Conservation (phyloP, 2,329 filamentous ascomycete species). For the Coccinonectria pachysandricola region DNA sequence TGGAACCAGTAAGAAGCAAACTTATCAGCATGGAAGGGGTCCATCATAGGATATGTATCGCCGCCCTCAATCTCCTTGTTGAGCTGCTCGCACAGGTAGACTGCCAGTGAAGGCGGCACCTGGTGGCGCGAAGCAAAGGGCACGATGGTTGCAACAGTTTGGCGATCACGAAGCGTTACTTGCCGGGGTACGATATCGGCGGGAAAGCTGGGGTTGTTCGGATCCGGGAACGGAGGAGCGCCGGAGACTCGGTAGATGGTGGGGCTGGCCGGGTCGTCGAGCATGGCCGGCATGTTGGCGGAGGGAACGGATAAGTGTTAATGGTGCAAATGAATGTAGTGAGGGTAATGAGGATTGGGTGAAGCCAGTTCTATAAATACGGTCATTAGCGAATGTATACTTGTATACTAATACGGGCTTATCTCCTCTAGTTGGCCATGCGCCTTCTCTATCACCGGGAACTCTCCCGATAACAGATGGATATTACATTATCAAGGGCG, state of each 20-base stretch:
- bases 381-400: too few species aligned
- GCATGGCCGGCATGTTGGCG: conserved; percentile 68
- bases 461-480: neutral
- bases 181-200: conserved; percentile 60
- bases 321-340: too few species aligned
- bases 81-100: conserved; percentile 72
- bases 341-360: too few species aligned
- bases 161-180: conserved; percentile 73
- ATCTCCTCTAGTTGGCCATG: too few species aligned
- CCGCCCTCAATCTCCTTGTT: conserved; percentile 87
- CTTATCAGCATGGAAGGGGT: conserved; percentile 59
- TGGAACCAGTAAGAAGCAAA: conserved; percentile 86
- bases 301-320: too few species aligned
- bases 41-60: conserved; percentile 83
- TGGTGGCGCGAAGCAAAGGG: conserved; percentile 69
- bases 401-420: too few species aligned
- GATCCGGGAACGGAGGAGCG: conserved; percentile 52
- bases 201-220: conserved; percentile 53
- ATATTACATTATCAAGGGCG: neutral
- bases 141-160: conserved; percentile 73
- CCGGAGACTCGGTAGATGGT: conserved; percentile 63
- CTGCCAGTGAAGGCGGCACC: conserved; percentile 64
- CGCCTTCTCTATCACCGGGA: too few species aligned
- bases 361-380: too few species aligned
- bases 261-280: conserved; percentile 64